phyloP scores from a whole-genome alignment of 1,284 basidiomycete genomes.

The Trametes sp. region DNA sequence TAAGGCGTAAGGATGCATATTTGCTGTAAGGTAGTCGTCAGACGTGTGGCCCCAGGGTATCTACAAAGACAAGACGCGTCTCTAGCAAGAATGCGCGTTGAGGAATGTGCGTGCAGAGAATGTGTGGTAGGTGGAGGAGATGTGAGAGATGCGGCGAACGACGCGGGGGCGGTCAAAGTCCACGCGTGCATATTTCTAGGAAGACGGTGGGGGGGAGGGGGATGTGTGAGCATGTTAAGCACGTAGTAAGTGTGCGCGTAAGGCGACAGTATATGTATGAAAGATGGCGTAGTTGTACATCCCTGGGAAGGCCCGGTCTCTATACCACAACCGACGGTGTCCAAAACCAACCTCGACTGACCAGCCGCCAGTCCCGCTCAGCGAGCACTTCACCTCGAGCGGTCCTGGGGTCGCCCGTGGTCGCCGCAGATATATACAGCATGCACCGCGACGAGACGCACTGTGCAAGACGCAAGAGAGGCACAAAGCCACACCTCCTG shows the following conservation, averaged over 20 bases:
- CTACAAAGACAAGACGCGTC: slow-evolving; percentile 3
- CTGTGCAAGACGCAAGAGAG: slow-evolving; percentile 7
- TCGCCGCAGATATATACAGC: slow-evolving; percentile 21
- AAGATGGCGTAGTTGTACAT: slow-evolving; percentile 28
- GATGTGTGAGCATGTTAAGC: slow-evolving; percentile 16
- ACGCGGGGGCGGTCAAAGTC: slow-evolving; percentile 7
- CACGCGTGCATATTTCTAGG: slow-evolving; percentile 15
- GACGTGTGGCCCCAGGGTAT: slow-evolving; percentile 12
- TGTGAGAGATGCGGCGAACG: slow-evolving; percentile 5
- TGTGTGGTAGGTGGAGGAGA: slow-evolving; percentile 2
- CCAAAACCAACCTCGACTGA: slow-evolving; percentile 20
- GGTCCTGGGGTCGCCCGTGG: slow-evolving; percentile 18
- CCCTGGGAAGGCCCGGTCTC: slow-evolving; percentile 23
- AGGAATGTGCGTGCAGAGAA: background rate
- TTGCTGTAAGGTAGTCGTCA: slow-evolving; percentile 8
- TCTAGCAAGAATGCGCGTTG: slow-evolving; percentile 5
- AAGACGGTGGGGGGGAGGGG: background rate
- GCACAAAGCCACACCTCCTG: background rate
- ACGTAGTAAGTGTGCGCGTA: slow-evolving; percentile 21
- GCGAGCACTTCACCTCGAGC: slow-evolving; percentile 30
- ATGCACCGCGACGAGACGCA: slow-evolving; percentile 20
- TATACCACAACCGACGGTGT: slow-evolving; percentile 27
- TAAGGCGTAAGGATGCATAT: slow-evolving; percentile 5
- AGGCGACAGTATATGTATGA: slow-evolving; percentile 20
- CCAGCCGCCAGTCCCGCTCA: slow-evolving; percentile 19